Evolutionary conservation across 352 stramenopile species (phyloP).

Genomic region (Peronospora destructor): DNA sequence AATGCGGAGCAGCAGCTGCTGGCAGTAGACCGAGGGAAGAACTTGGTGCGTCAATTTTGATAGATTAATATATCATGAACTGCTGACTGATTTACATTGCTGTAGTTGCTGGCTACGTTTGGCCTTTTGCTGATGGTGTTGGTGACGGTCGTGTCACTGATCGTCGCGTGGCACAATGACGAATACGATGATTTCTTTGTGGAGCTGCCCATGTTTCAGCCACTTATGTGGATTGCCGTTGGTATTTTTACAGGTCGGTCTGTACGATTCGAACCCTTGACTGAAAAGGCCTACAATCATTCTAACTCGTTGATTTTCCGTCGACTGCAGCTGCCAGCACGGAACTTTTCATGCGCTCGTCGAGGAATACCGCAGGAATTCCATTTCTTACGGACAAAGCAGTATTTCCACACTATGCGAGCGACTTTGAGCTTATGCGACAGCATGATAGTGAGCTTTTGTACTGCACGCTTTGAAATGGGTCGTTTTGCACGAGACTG

Average conservation of each 20-base stretch:
- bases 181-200: slow-evolving; percentile 25
- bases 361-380: slow-evolving; percentile 19
- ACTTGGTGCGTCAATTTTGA: slow-evolving; percentile 30
- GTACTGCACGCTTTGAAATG: neutral
- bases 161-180: slow-evolving; percentile 53
- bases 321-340: slow-evolving; percentile 37
- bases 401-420: slow-evolving; percentile 48
- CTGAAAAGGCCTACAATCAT: neutral
- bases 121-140: slow-evolving; percentile 62
- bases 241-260: slow-evolving; percentile 62
- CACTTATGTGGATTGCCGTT: slow-evolving; percentile 73
- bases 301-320: slow-evolving; percentile 11
- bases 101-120: slow-evolving; percentile 62
- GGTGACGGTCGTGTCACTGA: slow-evolving; percentile 48
- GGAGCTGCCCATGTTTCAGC: slow-evolving; percentile 70
- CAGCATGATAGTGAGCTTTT: slow-evolving; percentile 32
- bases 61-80: neutral
- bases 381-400: slow-evolving; percentile 46
- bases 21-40: slow-evolving; percentile 37
- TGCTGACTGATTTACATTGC: neutral
- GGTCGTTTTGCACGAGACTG: neutral
- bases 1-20: slow-evolving; percentile 36
- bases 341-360: slow-evolving; percentile 33
- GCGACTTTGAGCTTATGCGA: slow-evolving; percentile 51
- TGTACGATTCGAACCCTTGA: neutral